Evolutionary conservation across 129 eudicot genomes (phyloP).

Genomic region (Artemisia tridentata): DNA sequence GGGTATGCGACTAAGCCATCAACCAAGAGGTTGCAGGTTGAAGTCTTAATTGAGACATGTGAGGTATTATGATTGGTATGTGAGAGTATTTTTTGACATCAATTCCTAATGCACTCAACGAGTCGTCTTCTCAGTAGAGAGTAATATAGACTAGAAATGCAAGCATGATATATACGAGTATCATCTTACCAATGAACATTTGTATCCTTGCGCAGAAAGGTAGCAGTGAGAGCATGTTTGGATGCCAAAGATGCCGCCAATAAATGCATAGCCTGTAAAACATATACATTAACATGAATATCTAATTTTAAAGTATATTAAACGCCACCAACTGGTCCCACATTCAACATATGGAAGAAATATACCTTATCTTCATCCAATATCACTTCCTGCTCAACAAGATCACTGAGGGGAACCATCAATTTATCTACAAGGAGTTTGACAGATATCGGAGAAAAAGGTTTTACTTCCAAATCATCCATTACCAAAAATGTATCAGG

Average conservation of each 20-base stretch:
- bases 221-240: slow-evolving; percentile 13
- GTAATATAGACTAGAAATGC: too few species aligned
- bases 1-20: neutral
- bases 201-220: neutral
- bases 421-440: slow-evolving; percentile 8
- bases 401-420: slow-evolving; percentile 13
- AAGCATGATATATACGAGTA: too few species aligned
- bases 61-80: too few species aligned
- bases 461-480: slow-evolving; percentile 20
- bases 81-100: too few species aligned
- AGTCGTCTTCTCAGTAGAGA: too few species aligned
- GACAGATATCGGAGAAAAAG: slow-evolving; percentile 18
- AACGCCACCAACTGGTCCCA: too few species aligned
- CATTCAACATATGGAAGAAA: too few species aligned
- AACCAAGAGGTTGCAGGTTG: too few species aligned
- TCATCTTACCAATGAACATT: neutral
- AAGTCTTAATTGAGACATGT: too few species aligned
- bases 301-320: too few species aligned
- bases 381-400: slow-evolving; percentile 6
- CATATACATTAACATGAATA: neutral
- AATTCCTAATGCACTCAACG: too few species aligned
- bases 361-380: slow-evolving; percentile 22
- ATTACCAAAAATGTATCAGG: slow-evolving; percentile 16
- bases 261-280: slow-evolving; percentile 17
- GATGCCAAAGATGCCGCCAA: slow-evolving; percentile 24